Evolutionary conservation across 306 rosid genomes (phyloP).

Genomic region (Rubus parviflorus): DNA sequence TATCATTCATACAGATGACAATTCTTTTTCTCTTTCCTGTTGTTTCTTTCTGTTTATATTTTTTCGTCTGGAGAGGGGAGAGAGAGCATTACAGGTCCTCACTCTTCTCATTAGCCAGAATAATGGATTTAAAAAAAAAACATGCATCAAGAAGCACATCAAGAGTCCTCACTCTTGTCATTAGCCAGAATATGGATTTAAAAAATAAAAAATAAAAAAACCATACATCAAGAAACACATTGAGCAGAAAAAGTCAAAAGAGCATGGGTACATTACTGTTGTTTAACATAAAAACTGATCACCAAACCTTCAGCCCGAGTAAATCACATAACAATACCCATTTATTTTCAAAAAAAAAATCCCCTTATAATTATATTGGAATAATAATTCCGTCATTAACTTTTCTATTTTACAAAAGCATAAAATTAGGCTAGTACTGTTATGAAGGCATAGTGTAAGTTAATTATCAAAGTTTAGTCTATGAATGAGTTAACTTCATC

Average conservation of each 20-base stretch:
- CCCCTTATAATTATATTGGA: neutral
- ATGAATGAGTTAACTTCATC: neutral
- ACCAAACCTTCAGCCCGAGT: neutral
- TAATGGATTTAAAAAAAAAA: neutral
- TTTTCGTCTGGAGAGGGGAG: neutral
- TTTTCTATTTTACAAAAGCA: neutral
- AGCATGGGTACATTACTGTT: neutral
- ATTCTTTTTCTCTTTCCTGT: neutral
- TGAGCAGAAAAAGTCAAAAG: conserved; percentile 1
- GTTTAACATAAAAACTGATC: neutral
- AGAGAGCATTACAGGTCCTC: neutral
- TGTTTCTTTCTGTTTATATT: conserved; percentile 5
- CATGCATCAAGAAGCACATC: neutral
- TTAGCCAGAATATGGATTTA: neutral
- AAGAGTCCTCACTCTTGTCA: neutral
- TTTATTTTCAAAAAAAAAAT: neutral
- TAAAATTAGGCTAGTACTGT: neutral
- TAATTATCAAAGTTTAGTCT: neutral
- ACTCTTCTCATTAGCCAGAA: neutral
- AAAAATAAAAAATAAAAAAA: neutral
- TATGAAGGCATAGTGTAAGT: neutral
- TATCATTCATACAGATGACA: conserved; percentile 22
- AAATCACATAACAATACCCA: neutral
- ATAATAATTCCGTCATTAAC: neutral
- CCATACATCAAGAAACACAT: neutral